Base-by-base conservation (phyloP, 352 stramenopile species). In the Pilasporangium apinafurcum region DNA sequence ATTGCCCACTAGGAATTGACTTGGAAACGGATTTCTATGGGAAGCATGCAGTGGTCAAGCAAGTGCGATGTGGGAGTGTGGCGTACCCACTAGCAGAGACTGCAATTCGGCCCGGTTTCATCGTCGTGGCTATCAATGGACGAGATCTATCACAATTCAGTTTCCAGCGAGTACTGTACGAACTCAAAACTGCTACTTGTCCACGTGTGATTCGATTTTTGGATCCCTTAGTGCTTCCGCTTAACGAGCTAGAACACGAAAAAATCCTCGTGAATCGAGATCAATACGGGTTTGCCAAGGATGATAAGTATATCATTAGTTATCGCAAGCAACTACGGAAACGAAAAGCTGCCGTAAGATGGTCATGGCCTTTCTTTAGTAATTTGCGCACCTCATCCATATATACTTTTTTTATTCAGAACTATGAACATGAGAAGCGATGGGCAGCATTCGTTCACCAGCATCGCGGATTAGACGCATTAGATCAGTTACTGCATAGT, bases 21-120 rank as follows among this genome's bases (percentile, higher is more conserved):
- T 58, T 83, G 1, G 69, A 83, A 40, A 83, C 69, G 13, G 65
- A 79, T 36, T 77, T 83, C 41, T 77, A 79, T 42, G 63, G 65
- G 20, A 50, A 68, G 18, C 59, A 83, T 37, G 56, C 66, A 10
- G 48, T 79, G 8, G 49, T 83, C 10, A 76, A 74, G 41, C 28
- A 51, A 3, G 56, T 83, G 35, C 45, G 59, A 24, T 49, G 51
- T 2, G 53, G 57, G 10, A 67, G 60, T 26, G 38, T 63, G 3
- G 66, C 69, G 10, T 60, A 44, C 18, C 37, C 55, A n/a, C 37
- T 83, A 1, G 33, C 52, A 16, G 53, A 51, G 31, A 32, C 35
- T 13, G 51, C 48, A 13, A 40, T 72, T n/a, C 44, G 62, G 18
- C 41, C 61, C 0, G 69, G 69, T 4, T 65, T 78, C 44, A 41